Evolutionary conservation across 2,329 filamentous ascomycete genomes (phyloP).

Genomic region (Cladorrhinum sp.): DNA sequence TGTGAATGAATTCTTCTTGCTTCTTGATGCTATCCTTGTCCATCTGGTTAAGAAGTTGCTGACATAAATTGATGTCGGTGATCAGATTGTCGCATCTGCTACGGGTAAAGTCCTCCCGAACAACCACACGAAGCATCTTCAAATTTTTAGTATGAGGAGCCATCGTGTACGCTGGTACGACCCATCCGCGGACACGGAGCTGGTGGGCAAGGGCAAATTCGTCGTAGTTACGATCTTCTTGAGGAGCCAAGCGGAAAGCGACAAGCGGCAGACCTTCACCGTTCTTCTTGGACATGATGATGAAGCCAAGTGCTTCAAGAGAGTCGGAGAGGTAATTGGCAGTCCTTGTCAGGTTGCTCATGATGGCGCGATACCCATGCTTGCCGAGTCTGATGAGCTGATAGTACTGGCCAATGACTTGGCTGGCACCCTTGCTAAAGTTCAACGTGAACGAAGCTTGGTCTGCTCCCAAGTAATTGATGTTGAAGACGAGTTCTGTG

Average conservation of each 20-base stretch:
- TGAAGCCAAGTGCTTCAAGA: conserved; percentile 72
- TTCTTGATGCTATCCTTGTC: conserved; percentile 68
- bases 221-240: conserved; percentile 61
- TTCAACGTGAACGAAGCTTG: conserved; percentile 96
- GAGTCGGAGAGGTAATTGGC: conserved; percentile 80
- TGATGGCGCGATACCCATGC: conserved; percentile 87
- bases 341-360: conserved; percentile 87
- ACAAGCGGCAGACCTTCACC: conserved; percentile 84
- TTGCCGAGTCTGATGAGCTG: conserved; percentile 93
- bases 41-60: conserved; percentile 69
- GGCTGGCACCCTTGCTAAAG: conserved; percentile 92
- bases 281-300: conserved; percentile 79
- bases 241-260: conserved; percentile 71
- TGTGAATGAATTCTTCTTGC: conserved; percentile 63
- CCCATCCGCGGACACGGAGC: conserved; percentile 83
- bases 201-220: conserved; percentile 81
- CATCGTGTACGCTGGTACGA: conserved; percentile 96
- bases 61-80: conserved; percentile 72
- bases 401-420: conserved; percentile 97
- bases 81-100: conserved; percentile 77
- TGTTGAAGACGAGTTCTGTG: conserved; percentile 94
- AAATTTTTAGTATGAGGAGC: conserved; percentile 78
- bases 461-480: conserved; percentile 96
- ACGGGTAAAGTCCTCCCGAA: conserved; percentile 87
- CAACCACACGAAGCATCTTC: conserved; percentile 89